Base-by-base conservation (phyloP, 140 eudicot genomes). In the Cichorium intybus region DNA sequence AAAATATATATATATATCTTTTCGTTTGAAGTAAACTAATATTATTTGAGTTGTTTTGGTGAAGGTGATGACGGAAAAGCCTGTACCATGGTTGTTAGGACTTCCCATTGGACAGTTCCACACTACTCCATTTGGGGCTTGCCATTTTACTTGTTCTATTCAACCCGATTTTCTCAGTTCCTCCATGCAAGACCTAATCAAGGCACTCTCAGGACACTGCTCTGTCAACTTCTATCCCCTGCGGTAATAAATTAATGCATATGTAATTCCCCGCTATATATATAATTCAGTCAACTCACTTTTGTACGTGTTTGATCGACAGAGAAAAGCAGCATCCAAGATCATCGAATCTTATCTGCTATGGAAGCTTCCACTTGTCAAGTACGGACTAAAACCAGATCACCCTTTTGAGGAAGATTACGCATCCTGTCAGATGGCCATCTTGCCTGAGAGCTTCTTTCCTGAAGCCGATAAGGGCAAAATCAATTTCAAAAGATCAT, bases 361-460 rank as follows among this genome's bases (percentile, higher is more conserved):
- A 26, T 86, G 86, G 89, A 88, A 81, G 74, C 96, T 92, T 66
- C 99, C 99, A 21, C 70, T 85, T 31, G 84, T 78, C 33, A 93
- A 88, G 77, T 85, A 93, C 29, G 99, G 95, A 8, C 76, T 88
- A 62, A 83, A 76, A 64, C 99, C 99, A 4, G 90, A 85, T 0
- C 99, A 93, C 78, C 99, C 99, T 0, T 93, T 93, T 22, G 92
- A 83, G 74, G 99, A 93, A 69, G 99, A 93, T 67, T 93, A 93
- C 17, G 99, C 95, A 22, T 83, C 93, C 0, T 88, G 96, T 48
- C 99, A 93, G 62, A 93, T 93, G 98, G 98, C 98, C 29, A 92
- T 92, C 71, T 73, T 92, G 80, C 98, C 98, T 0, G 90, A 85
- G 3, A 71, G 52, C 4, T 88, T 93, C 82, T 93, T 93, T 79